phyloP scores from a whole-genome alignment of 1,284 basidiomycete genomes.

The Meira nashicola region DNA sequence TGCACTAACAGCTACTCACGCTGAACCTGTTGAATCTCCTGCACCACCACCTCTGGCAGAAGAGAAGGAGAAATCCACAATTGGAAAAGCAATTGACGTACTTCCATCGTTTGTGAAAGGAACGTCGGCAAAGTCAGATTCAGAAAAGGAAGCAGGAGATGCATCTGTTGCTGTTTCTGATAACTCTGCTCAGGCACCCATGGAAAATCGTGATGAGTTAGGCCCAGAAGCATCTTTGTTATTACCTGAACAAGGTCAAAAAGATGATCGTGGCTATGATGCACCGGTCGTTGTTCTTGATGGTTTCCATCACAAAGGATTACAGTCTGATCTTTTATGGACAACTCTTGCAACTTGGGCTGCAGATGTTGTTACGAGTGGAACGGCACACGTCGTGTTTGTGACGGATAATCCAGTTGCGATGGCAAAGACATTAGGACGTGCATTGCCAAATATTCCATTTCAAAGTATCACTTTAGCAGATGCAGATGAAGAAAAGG shows the following conservation, averaged over 20 bases:
- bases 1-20: background rate
- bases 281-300: conserved; percentile 35
- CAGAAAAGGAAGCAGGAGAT: background rate
- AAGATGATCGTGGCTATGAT: conserved; percentile 6
- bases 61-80: no score
- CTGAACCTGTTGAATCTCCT: background rate
- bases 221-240: conserved; percentile 1
- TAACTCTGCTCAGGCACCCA: background rate
- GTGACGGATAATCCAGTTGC: conserved; percentile 85
- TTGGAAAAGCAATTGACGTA: no score
- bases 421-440: conserved; percentile 67
- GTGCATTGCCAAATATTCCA: conserved; percentile 77
- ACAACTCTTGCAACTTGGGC: conserved; percentile 79
- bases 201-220: background rate
- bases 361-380: conserved; percentile 57
- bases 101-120: no score
- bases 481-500: conserved; percentile 77
- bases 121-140: background rate
- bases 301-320: conserved; percentile 44
- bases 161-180: background rate
- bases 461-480: conserved; percentile 59
- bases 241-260: background rate
- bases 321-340: conserved; percentile 67
- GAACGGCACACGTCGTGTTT: conserved; percentile 86
- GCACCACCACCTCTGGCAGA: background rate